Evolutionary conservation across 371 early-diverging fungal species (phyloP), one percentile per base, ranked within the genome.

Genomic region (Sporodiniella umbellata): DNA sequence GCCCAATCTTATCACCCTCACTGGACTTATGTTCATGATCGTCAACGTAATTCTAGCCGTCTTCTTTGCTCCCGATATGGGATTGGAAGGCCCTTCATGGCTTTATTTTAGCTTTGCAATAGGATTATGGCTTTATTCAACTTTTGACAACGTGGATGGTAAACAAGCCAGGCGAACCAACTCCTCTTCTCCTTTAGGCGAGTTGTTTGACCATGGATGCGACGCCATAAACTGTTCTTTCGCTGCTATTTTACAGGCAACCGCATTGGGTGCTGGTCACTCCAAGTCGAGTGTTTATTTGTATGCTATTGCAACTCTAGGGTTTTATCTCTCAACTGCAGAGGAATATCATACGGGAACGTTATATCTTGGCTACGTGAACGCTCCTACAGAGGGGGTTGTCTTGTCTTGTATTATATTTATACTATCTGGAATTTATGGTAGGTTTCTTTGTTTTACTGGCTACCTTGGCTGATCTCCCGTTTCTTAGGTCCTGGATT

Each of bases 141-240:
- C 96, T 2, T 91, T 96, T 65, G 99, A 99, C 72, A 93, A 92
- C 59, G 90, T 99, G 45, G 99, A 99, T 70, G 99, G 99, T 42
- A 94, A 94, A 72, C 99, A 99, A 70, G 99, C 99, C 4, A 79
- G 99, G 52, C 79, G 93, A 42, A 98, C 97, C 15, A 88, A 89
- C 19, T 78, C 91, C 7, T 86, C 89, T 1, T 92, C 93, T 25
- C 95, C 99, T 14, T 78, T 99, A 15, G 99, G 99, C 15, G 97
- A 98, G 74, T 78, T 99, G 30, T 96, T 93, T 71, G 92, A 90
- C 66, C 89, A 90, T 60, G 96, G 96, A 26, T 92, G 94, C 64
- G 96, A 96, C 56, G 94, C 96, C 8, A 71, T 95, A 47, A 95
- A 95, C 72, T 92, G 92, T 66, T 84, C 90, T 49, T 84, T 94